These are phyloP conservation scores for Colletotrichum incanum DNA, from an alignment of 2,329 filamentous ascomycete species.

Conservation along the genomic window DNA sequence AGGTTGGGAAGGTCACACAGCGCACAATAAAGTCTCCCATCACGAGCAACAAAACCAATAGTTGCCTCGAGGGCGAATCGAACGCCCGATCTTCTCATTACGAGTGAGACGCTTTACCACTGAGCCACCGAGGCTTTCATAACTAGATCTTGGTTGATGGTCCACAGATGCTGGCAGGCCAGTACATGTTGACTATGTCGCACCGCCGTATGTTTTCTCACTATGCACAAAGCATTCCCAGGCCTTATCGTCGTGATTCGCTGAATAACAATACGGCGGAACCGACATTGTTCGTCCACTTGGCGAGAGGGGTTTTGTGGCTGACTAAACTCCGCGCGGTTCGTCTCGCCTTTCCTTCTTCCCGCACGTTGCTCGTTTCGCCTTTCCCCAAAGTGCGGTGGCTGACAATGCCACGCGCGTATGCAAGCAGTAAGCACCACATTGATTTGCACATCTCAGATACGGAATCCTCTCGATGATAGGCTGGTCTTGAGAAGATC, in stretches of 20 bases:
- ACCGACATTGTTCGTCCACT: neutral
- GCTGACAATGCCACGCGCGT: neutral
- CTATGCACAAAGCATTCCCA: neutral
- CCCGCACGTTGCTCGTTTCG: neutral
- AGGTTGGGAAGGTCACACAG: no score
- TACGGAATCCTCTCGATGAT: neutral
- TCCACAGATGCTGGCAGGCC: neutral
- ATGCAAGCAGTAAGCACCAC: neutral
- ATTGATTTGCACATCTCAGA: fast-evolving
- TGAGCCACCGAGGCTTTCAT: slow-evolving; percentile 24
- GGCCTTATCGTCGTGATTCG: neutral
- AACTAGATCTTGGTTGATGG: slow-evolving; percentile 13
- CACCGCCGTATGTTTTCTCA: neutral
- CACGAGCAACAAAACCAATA: neutral
- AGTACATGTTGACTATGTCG: neutral
- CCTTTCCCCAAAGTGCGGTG: slow-evolving; percentile 11
- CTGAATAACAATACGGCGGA: neutral
- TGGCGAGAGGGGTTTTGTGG: neutral
- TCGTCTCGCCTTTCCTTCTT: slow-evolving; percentile 23
- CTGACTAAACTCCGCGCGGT: slow-evolving; percentile 23
- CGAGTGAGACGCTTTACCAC: slow-evolving; percentile 41
- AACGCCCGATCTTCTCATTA: slow-evolving; percentile 42
- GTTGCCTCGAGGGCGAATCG: slow-evolving; percentile 42
- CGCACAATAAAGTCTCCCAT: neutral
- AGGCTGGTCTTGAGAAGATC: neutral